Conservation (phyloP, 345 rosid species). For the Salix viminalis region DNA sequence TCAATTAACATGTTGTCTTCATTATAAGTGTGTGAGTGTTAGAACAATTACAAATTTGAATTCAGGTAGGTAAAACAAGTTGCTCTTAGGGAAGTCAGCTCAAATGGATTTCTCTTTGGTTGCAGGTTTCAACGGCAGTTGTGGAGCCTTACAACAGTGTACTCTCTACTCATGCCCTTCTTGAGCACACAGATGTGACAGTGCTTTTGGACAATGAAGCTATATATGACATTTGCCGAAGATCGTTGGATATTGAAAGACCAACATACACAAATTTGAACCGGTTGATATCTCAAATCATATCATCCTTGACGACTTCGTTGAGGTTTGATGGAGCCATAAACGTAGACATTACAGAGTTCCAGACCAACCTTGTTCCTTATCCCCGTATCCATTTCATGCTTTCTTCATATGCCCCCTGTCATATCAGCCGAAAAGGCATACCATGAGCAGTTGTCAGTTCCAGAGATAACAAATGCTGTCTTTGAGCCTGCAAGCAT, state of each 20-base stretch:
- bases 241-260: slow-evolving; percentile 33
- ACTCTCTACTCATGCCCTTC: slow-evolving; percentile 35
- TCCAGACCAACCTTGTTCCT: slow-evolving; percentile 40
- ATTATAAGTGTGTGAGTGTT: background rate
- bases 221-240: slow-evolving; percentile 33
- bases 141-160: slow-evolving; percentile 42
- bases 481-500: slow-evolving; percentile 39
- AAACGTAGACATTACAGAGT: slow-evolving; percentile 33
- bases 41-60: background rate
- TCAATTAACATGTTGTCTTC: background rate
- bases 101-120: background rate
- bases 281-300: slow-evolving; percentile 34
- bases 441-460: slow-evolving; percentile 32
- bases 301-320: slow-evolving; percentile 34
- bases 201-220: slow-evolving; percentile 39
- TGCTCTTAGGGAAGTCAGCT: background rate
- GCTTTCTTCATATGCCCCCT: slow-evolving; percentile 38
- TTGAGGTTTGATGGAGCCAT: slow-evolving; percentile 39
- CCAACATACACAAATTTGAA: slow-evolving; percentile 38
- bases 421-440: slow-evolving; percentile 37
- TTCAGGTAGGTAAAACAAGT: background rate
- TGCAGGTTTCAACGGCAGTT: slow-evolving; percentile 37
- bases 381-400: slow-evolving; percentile 39
- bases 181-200: slow-evolving; percentile 36
- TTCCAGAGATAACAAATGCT: slow-evolving; percentile 39